Evolutionary conservation across 2,329 filamentous ascomycete genomes (phyloP), one percentile per base, ranked within the genome.

Genomic region (Conoideocrella luteorostrata): DNA sequence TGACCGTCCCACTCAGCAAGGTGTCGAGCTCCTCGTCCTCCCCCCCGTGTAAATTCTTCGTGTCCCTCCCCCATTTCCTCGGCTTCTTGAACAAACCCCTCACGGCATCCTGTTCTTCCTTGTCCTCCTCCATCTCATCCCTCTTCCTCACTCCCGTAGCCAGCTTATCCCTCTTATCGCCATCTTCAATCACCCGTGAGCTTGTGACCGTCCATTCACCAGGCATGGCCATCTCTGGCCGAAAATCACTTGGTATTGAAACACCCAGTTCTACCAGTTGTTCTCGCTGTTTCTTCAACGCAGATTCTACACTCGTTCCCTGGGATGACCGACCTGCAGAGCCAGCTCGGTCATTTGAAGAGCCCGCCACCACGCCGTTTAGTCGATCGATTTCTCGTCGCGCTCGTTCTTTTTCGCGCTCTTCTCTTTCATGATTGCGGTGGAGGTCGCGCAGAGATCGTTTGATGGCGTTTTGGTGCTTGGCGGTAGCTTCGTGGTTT

Each of bases 381-480:
- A 98, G 70, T 17, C 93, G 75, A 43, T 89, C 88, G 35, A 97
- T 80, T 61, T 98, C 93, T 50, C 81, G 80, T 58, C 85, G 86
- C 2, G 89, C 91, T 28, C 81, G 76, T 45, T 94, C 85, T 60
- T 88, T 86, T 5, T 96, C 87, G 43, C 85, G 80, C 58, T 87
- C 80, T 50, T 90, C 80, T 43, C 80, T 79, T 56, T 95, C 88
- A 62, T 94, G 86, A 44, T 77, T 79, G 53, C 86, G 86, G 68
- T 97, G 90, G 7, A 98, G 76, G 49, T 94, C 86, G 52, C 90
- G 85, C 7, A 98, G 75, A 53, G 90, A 93, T 42, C 91, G 87
- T 67, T 95, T 94, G 48, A 97, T 79, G 51, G 78, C 84, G 58
- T 80, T 78, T 68, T 95, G 88, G 64, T 96, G 90, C 62, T 84